Evolutionary conservation across 768 basidiomycete genomes (phyloP), one percentile per base, ranked within the genome.

Genomic region (Dacryopinax primogenitus): DNA sequence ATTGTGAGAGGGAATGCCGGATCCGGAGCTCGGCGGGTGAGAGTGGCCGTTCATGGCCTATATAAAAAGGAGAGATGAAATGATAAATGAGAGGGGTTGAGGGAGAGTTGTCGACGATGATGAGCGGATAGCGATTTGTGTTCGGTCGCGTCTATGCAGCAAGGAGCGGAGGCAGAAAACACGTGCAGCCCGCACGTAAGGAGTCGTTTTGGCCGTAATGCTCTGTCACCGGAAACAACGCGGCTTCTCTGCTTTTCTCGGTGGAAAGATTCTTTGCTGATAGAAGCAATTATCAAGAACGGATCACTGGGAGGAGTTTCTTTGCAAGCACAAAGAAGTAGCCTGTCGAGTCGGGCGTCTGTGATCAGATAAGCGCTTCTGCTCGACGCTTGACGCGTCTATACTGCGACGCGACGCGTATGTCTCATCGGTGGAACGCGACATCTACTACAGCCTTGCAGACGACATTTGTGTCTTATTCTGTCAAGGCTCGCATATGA

Each of bases 41-140:
- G 51, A 58, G 51, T 58, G 51, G 51, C 51, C 51, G 51, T 58
- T 58, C 51, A 58, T 58, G 51, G 51, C 51, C 51, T 58, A 30
- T 58, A 6, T 4, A 15, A 9, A 58, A 58, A 58, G 7, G 51
- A 58, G 32, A 30, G 51, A 28, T 28, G 32, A 21, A 58, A 58
- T 13, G 51, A 58, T 30, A 30, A 58, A 30, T 58, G 13, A 47
- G n/a, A n/a, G 51, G 26, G 51, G 32, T 58, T 9, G 51, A 30
- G 32, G 51, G 4, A 58, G 51, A n/a, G 37, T 39, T n/a, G n/a
- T n/a, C n/a, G 41, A 7, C 18, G 41, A 44, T 44, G 51, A 32
- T 58, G 13, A 9, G 26, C 26, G 11, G 30, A 47, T 21, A 47
- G 13, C 51, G 51, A 58, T 58, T 58, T 58, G 51, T 58, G 51